These are phyloP conservation scores for Candida incommunis DNA, from an alignment of 805 yeast genomes.

Conservation along the genomic window DNA sequence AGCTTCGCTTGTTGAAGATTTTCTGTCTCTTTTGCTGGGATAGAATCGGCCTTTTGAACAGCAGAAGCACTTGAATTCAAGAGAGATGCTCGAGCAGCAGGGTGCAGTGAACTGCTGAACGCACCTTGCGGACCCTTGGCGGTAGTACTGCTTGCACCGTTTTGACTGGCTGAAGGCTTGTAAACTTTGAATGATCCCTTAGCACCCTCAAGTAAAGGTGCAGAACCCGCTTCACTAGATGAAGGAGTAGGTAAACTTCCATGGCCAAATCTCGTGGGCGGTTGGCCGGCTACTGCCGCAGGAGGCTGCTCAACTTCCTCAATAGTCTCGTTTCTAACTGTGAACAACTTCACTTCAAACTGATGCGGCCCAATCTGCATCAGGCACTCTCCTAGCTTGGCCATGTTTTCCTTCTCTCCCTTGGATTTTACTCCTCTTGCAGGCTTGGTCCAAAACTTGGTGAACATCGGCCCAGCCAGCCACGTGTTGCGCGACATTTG, in stretches of 20 bases:
- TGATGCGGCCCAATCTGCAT: constrained; percentile 72
- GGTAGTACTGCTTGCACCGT: neutral
- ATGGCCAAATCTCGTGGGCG: neutral
- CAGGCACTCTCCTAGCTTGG: constrained; percentile 66
- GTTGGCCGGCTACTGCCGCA: constrained; percentile 6
- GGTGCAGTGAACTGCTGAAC: neutral
- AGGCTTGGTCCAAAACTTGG: constrained; percentile 67
- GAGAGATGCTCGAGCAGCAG: neutral
- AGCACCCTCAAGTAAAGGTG: neutral
- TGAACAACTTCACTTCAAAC: constrained; percentile 63
- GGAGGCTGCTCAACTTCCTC: constrained; percentile 13
- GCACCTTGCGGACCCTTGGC: neutral
- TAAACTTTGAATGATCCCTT: neutral
- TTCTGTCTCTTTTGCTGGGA: neutral
- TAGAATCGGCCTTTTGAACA: neutral
- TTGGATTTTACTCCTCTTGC: constrained; percentile 37
- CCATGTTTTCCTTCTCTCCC: constrained; percentile 48
- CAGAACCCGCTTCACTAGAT: too few species aligned
- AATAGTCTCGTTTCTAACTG: constrained; percentile 60
- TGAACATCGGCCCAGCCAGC: constrained; percentile 56
- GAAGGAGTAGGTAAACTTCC: too few species aligned
- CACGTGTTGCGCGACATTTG: constrained; percentile 58
- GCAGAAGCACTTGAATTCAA: neutral
- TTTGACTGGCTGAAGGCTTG: constrained; percentile 6
- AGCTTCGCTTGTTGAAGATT: neutral